phyloP scores from a whole-genome alignment of 2,329 filamentous ascomycete genomes.

The Talaromyces atroroseus region DNA sequence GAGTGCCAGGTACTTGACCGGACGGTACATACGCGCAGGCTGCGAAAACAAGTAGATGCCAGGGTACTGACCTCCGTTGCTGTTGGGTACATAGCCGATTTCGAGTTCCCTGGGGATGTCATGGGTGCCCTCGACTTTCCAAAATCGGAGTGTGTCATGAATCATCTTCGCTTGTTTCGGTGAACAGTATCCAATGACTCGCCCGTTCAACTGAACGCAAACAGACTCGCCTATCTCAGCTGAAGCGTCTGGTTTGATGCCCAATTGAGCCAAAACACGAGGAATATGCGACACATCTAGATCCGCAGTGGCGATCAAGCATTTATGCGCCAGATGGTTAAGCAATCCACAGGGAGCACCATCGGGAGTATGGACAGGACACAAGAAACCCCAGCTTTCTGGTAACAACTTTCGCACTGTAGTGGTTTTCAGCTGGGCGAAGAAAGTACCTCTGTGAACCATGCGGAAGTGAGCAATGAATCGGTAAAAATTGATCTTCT shows the following conservation, averaged over 20 bases:
- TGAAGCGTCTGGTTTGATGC: constrained; percentile 68
- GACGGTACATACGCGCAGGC: constrained; percentile 78
- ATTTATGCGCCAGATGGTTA: constrained; percentile 94
- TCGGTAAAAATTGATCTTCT: constrained; percentile 97
- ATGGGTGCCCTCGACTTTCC: constrained; percentile 87
- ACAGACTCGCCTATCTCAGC: constrained; percentile 78
- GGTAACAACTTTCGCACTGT: constrained; percentile 92
- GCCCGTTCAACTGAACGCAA: constrained; percentile 83
- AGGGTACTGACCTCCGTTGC: constrained; percentile 88
- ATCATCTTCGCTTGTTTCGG: constrained; percentile 77
- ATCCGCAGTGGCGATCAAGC: constrained; percentile 72
- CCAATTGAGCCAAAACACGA: constrained; percentile 69
- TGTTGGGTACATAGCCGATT: constrained; percentile 84
- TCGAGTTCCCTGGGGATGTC: constrained; percentile 78
- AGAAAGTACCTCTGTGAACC: constrained; percentile 98
- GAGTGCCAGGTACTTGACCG: constrained; percentile 84
- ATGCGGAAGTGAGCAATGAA: constrained; percentile 99
- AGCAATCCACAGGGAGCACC: constrained; percentile 89
- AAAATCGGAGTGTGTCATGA: constrained; percentile 80
- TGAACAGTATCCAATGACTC: constrained; percentile 82
- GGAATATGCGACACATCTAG: constrained; percentile 72
- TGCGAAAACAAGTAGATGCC: constrained; percentile 91
- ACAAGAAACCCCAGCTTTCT: constrained; percentile 97
- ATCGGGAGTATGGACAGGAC: constrained; percentile 95
- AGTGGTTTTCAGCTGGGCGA: constrained; percentile 94